phyloP scores from a whole-genome alignment of 495 filamentous ascomycete species.

The Penicillium herquei region DNA sequence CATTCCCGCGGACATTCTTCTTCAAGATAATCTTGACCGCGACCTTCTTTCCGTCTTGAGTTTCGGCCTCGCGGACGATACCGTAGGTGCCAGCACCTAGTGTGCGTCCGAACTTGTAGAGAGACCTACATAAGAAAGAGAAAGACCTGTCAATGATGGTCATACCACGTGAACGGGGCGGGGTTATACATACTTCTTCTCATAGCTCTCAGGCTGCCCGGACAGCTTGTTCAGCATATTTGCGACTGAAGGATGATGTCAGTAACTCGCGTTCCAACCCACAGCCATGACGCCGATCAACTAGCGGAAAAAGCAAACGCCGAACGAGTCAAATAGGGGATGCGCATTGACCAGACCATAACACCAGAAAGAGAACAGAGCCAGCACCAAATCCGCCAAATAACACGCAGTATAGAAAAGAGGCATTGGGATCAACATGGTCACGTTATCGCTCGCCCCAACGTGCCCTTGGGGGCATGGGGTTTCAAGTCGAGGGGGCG shows the following conservation, averaged over 20 bases:
- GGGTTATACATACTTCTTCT: slow-evolving; percentile 73
- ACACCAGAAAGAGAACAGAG: slow-evolving; percentile 4
- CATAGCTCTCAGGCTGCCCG: slow-evolving; percentile 96
- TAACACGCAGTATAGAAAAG: not conserved
- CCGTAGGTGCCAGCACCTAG: slow-evolving; percentile 97
- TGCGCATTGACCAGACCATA: slow-evolving; percentile 16
- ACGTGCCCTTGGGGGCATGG: not conserved
- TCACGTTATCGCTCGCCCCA: not conserved
- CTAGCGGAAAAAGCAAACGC: not conserved
- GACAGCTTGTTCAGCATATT: slow-evolving; percentile 97
- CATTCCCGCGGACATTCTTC: slow-evolving; percentile 98
- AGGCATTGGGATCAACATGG: not conserved
- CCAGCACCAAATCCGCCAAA: not conserved
- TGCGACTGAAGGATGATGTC: slow-evolving; percentile 57
- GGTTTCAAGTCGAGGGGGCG: not conserved
- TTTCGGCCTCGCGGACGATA: slow-evolving; percentile 92
- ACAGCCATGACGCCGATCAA: not conserved
- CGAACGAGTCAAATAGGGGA: slow-evolving; percentile 6
- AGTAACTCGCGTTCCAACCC: slow-evolving; percentile 21
- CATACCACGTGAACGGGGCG: not conserved
- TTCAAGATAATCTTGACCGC: slow-evolving; percentile 99
- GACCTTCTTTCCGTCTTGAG: slow-evolving; percentile 73
- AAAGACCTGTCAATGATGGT: not conserved
- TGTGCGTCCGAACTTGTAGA: slow-evolving; percentile 89
- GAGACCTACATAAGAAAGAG: slow-evolving; percentile 51